These are phyloP conservation scores for Alternaria gaisen DNA, from an alignment of 2,329 filamentous ascomycete species.

Conservation along the genomic window DNA sequence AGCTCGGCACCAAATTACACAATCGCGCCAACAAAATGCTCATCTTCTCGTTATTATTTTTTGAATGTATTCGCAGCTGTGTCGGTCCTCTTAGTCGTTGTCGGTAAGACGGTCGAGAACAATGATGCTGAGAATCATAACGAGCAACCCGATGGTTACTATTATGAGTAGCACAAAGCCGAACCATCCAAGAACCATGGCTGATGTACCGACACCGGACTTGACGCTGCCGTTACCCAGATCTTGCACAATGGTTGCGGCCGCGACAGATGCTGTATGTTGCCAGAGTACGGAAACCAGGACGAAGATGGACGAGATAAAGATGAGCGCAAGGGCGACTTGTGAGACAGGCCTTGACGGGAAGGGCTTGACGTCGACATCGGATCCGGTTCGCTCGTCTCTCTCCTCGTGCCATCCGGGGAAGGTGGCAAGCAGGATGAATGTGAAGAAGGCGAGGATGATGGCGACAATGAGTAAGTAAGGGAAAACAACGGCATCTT, in stretches of 20 bases:
- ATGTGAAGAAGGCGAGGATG: conserved; percentile 94
- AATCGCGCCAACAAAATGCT: conserved; percentile 27
- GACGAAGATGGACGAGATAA: conserved; percentile 71
- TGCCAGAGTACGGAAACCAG: conserved; percentile 80
- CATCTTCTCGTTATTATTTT: conserved; percentile 21
- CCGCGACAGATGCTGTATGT: conserved; percentile 95
- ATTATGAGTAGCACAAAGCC: conserved; percentile 92
- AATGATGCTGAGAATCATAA: conserved; percentile 95
- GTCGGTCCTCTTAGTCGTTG: conserved; percentile 34
- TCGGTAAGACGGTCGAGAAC: conserved; percentile 71
- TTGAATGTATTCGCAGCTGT: conserved; percentile 4
- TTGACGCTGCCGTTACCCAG: conserved; percentile 88
- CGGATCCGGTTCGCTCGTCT: conserved; percentile 76
- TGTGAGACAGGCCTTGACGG: conserved; percentile 92
- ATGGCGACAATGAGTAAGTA: conserved; percentile 99
- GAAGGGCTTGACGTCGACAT: conserved; percentile 92
- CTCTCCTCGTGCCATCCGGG: conserved; percentile 96
- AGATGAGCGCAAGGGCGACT: conserved; percentile 91
- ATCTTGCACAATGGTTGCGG: conserved; percentile 91
- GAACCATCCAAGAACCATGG: conserved; percentile 98
- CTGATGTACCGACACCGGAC: conserved; percentile 88
- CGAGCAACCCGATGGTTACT: conserved; percentile 90
- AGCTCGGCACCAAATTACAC: conserved; percentile 39
- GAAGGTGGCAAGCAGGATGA: conserved; percentile 94
- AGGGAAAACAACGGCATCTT: conserved; percentile 97